phyloP scores from a whole-genome alignment of 2,329 filamentous ascomycete genomes.

The Cercospora sojina region DNA sequence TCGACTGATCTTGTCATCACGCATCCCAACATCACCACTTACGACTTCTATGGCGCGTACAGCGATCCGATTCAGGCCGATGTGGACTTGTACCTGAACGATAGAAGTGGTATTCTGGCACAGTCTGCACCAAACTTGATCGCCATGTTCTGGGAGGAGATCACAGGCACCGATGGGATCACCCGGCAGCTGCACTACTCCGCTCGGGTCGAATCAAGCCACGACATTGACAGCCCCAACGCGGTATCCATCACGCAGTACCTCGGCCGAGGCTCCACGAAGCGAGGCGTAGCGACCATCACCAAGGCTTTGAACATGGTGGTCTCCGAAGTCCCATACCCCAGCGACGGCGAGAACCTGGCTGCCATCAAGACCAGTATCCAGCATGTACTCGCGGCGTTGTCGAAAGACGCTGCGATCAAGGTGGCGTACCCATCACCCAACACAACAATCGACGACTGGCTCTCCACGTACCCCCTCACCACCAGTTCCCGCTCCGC shows the following conservation, averaged over 20 bases:
- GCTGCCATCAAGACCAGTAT: constrained; percentile 65
- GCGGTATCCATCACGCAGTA: constrained; percentile 53
- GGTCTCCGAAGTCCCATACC: constrained; percentile 60
- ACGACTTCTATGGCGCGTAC: constrained; percentile 66
- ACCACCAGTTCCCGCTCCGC: constrained; percentile 43
- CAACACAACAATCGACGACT: constrained; percentile 55
- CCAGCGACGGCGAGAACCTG: constrained; percentile 58
- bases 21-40: constrained; percentile 56
- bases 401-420: constrained; percentile 56
- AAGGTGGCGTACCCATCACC: constrained; percentile 57
- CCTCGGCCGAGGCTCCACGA: constrained; percentile 63
- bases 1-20: constrained; percentile 57
- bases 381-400: constrained; percentile 57
- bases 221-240: constrained; percentile 43
- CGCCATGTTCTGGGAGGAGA: constrained; percentile 61
- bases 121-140: constrained; percentile 67
- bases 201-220: constrained; percentile 60
- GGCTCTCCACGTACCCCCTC: constrained; percentile 49
- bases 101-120: constrained; percentile 59
- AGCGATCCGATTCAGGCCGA: constrained; percentile 44
- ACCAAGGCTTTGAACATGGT: constrained; percentile 57
- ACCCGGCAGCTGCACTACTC: constrained; percentile 66
- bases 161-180: constrained; percentile 57
- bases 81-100: constrained; percentile 44
- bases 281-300: constrained; percentile 62